Evolutionary conservation across 2,329 filamentous ascomycete species (phyloP).

Genomic region (Colletotrichum theobromicola): DNA sequence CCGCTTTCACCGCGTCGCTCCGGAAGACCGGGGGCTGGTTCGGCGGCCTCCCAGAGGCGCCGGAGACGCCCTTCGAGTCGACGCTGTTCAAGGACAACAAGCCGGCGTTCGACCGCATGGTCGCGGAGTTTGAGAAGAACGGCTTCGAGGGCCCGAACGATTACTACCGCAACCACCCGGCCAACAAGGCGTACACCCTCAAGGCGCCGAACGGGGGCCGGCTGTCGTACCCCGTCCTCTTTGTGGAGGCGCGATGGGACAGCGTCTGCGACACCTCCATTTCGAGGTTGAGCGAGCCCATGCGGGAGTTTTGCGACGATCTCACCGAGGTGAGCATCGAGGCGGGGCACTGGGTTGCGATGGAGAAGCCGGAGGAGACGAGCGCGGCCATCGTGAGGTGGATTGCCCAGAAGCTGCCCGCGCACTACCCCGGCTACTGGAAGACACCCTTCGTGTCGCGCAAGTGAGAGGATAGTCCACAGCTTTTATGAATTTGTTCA

Average conservation of each 20-base stretch:
- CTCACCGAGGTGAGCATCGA: conserved; percentile 40
- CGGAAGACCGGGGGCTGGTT: conserved; percentile 24
- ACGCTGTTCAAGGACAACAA: neutral
- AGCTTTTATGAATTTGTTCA: neutral
- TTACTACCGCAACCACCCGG: conserved; percentile 46
- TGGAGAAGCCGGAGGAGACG: conserved; percentile 30
- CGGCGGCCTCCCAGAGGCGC: neutral
- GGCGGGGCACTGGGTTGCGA: conserved; percentile 38
- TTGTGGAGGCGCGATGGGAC: conserved; percentile 42
- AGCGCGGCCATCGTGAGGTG: conserved; percentile 29
- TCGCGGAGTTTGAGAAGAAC: conserved; percentile 89
- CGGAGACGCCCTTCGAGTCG: neutral
- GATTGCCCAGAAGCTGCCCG: conserved; percentile 25
- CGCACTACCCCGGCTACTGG: conserved; percentile 14
- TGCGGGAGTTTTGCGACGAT: conserved; percentile 37
- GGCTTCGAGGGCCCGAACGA: conserved; percentile 61
- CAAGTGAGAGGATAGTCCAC: neutral
- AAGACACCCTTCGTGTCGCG: conserved; percentile 6
- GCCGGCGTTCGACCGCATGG: conserved; percentile 72
- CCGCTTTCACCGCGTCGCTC: neutral
- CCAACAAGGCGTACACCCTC: conserved; percentile 42
- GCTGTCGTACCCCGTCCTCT: conserved; percentile 39
- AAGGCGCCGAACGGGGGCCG: conserved; percentile 29
- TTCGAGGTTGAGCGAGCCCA: conserved; percentile 36
- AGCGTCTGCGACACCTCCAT: conserved; percentile 37